A percentile compares a stretch with the other conserved stretches of the same genome.
Conservation (phyloP, 23 red algal genomes). For the Chondrus crispus region DNA sequence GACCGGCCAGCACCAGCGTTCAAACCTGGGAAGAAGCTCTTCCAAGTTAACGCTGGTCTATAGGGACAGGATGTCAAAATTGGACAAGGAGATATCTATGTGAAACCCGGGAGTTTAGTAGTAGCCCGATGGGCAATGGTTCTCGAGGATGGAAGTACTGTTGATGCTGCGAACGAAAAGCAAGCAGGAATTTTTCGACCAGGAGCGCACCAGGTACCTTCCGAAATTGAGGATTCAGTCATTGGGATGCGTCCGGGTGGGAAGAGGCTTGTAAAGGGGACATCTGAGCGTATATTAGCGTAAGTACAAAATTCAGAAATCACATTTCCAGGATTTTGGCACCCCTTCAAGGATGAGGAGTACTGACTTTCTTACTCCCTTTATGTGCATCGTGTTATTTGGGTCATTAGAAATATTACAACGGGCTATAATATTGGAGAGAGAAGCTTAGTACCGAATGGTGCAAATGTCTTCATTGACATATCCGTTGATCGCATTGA, state of each 20-base stretch:
- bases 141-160: conserved; percentile 31
- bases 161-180: conserved; percentile 42
- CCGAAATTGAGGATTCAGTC: conserved; percentile 43
- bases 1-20: conserved; percentile 34
- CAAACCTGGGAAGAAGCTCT: neutral
- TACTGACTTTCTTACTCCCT: too few species aligned
- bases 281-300: conserved; percentile 43
- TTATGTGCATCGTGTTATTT: too few species aligned
- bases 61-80: conserved; percentile 12
- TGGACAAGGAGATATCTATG: conserved; percentile 16
- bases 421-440: conserved; percentile 62
- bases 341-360: too few species aligned
- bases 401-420: too few species aligned
- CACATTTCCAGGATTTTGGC: too few species aligned
- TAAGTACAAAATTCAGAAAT: too few species aligned
- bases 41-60: neutral
- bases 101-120: conserved; percentile 19
- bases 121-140: conserved; percentile 35
- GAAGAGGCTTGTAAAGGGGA: conserved; percentile 19
- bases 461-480: conserved; percentile 33
- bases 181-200: conserved; percentile 46
- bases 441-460: conserved; percentile 45
- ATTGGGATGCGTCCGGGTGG: conserved; percentile 45
- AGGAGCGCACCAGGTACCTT: conserved; percentile 43
- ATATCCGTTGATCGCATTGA: conserved; percentile 45